Base-by-base conservation (phyloP, 768 basidiomycete species). In the Ramaria rubella region DNA sequence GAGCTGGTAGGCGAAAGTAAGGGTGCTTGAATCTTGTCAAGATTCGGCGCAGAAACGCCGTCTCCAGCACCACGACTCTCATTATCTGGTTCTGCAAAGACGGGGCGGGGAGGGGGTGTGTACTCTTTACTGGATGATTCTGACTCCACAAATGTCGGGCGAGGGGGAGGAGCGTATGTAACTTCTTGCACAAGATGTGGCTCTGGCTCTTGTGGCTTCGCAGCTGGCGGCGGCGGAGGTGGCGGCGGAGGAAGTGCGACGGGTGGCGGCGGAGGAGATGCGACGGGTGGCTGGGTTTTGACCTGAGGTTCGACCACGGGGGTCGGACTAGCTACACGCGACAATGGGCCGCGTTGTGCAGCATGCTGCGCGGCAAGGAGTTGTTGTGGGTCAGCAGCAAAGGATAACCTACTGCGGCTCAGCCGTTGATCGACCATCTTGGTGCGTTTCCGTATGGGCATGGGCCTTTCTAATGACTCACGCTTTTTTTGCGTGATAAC, bases 381-480 rank as follows among this genome's bases (percentile, higher is more conserved):
- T 58, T 90, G 85, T 59, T 81, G 77, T 2, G 82, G 73, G 59
- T 92, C 86, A 3, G 79, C 78, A 24, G 84, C 87, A 3, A 81
- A 77, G 2, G 87, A 86, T 53, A 95, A 81, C 55, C 79, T 79
- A 61, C 82, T 81, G 60, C 93, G 79, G 61, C 86, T 91, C 68
- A 91, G 77, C 46, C 93, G 86, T 83, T 94, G 86, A 68, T 96
- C 94, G 45, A 94, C 73, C 0, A 86, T 85, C 0, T 87, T 86
- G 2, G 94, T 95, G 53, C 90, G 87, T 65, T 94, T 94, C 40
- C 93, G 79, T 23, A 84, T 66, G 12, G 90, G 94, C 44, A 89
- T 76, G 59, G 85, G 89, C 45, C 94, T 84, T 61, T 90, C 92
- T 14, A 21, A 29, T 0, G 90, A 86, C 64, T 94, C 92, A 23